Conservation (phyloP, 2,329 filamentous ascomycete genomes). For the Penicillium corylophilum region DNA sequence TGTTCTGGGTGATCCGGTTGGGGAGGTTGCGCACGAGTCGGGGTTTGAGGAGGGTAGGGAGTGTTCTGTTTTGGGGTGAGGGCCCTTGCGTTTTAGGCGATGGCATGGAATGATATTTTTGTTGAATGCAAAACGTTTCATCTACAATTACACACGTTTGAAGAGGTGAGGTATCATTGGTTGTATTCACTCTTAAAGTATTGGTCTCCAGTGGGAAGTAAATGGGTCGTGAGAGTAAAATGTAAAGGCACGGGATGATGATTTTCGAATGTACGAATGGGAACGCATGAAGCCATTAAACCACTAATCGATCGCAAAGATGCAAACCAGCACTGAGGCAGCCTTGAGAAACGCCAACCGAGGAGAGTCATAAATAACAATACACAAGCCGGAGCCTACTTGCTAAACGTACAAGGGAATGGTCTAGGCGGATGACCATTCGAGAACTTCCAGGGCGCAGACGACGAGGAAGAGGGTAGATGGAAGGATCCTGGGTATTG, state of each 20-base stretch:
- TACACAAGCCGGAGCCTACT: not conserved
- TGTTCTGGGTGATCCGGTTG: slow-evolving; percentile 24
- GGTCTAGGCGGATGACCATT: slow-evolving; percentile 63
- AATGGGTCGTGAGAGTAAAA: not conserved
- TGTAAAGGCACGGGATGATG: not conserved
- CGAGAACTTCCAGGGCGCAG: slow-evolving; percentile 85
- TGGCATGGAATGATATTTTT: not conserved
- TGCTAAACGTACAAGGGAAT: not conserved
- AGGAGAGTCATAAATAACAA: not conserved
- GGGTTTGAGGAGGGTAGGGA: too few relatives aligned
- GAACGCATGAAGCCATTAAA: not conserved
- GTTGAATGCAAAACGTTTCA: not conserved
- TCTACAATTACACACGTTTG: too few relatives aligned
- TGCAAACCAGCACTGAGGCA: not conserved
- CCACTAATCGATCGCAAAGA: not conserved
- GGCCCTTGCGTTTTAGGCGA: not conserved
- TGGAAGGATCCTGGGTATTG: slow-evolving; percentile 71
- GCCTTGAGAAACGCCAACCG: not conserved
- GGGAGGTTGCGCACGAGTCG: slow-evolving; percentile 18
- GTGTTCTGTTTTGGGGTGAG: slow-evolving; percentile 1
- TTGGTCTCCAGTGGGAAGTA: not conserved
- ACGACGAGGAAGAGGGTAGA: slow-evolving; percentile 89
- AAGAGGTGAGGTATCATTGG: not conserved
- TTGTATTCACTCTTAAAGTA: not conserved
- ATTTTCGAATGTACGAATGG: not conserved